Conservation (phyloP, 257 asterid genomes). For the Solanum acaule region DNA sequence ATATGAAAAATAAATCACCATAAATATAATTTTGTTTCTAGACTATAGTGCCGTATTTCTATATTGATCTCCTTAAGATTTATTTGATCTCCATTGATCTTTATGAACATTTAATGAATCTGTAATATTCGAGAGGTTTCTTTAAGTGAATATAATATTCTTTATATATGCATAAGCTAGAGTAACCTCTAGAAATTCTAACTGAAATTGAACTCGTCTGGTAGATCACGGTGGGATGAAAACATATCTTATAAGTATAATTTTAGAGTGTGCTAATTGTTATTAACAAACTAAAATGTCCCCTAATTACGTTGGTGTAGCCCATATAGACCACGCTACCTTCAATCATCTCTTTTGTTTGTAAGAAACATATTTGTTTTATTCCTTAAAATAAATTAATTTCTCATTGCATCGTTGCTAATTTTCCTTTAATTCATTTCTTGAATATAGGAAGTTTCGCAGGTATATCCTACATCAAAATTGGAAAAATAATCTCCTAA, state of each 20-base stretch:
- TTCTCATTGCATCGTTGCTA: not conserved
- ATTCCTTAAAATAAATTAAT: not conserved
- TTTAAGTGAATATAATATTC: too few relatives aligned
- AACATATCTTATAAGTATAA: too few relatives aligned
- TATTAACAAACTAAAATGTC: not conserved
- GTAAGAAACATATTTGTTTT: not conserved
- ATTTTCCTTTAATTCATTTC: not conserved
- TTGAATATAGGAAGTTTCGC: not conserved
- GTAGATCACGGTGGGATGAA: too few relatives aligned
- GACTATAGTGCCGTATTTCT: too few relatives aligned
- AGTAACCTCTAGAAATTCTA: too few relatives aligned
- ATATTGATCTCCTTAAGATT: too few relatives aligned
- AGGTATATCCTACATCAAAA: not conserved
- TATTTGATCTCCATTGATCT: too few relatives aligned
- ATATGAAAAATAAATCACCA: not conserved
- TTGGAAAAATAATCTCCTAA: not conserved
- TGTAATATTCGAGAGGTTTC: too few relatives aligned
- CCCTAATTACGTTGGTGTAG: not conserved
- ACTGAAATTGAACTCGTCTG: too few relatives aligned
- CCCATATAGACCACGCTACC: not conserved
- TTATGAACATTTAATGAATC: too few relatives aligned
- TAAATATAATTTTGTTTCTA: too few relatives aligned
- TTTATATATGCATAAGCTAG: not conserved
- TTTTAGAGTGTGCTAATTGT: not conserved
- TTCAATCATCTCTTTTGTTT: not conserved